Conservation (phyloP, 345 rosid species). For the Bruguiera sexangula region DNA sequence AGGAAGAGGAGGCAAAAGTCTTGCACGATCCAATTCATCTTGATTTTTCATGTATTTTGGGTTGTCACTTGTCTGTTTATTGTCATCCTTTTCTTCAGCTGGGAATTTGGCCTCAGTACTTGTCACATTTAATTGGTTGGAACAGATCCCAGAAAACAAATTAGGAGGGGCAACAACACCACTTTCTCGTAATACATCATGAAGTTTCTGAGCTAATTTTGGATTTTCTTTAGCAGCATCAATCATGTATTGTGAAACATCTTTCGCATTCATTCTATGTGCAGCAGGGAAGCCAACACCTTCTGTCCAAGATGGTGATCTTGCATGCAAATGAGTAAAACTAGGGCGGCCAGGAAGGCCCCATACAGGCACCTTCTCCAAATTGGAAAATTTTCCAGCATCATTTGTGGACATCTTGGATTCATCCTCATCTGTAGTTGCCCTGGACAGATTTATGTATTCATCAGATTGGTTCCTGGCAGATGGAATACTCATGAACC, state of each 20-base stretch:
- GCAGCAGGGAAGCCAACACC: conserved; percentile 88
- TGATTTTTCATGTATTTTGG: conserved; percentile 35
- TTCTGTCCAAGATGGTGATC: conserved; percentile 97
- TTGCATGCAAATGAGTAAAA: conserved; percentile 54
- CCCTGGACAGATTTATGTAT: conserved; percentile 21
- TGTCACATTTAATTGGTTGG: conserved; percentile 43
- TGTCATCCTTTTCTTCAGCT: conserved; percentile 38
- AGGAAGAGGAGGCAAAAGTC: conserved; percentile 67
- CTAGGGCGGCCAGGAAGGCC: conserved; percentile 44
- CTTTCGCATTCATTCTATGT: conserved; percentile 84
- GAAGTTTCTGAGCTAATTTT: conserved; percentile 82
- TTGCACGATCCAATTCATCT: conserved; percentile 37
- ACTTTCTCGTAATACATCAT: conserved; percentile 88
- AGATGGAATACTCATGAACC: conserved; percentile 33
- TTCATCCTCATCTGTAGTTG: conserved; percentile 36
- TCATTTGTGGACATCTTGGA: conserved; percentile 30
- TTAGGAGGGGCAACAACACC: conserved; percentile 87
- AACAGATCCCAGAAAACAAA: conserved; percentile 64
- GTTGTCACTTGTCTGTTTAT: conserved; percentile 30
- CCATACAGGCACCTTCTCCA: conserved; percentile 29
- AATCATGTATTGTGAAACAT: conserved; percentile 89
- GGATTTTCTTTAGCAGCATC: conserved; percentile 98
- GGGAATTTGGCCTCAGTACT: conserved; percentile 41
- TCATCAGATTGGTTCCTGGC: conserved; percentile 41
- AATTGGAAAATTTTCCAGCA: conserved; percentile 25